Evolutionary conservation across 2,329 filamentous ascomycete genomes (phyloP), one percentile per base, ranked within the genome.

Genomic region (Onygenales sp.): DNA sequence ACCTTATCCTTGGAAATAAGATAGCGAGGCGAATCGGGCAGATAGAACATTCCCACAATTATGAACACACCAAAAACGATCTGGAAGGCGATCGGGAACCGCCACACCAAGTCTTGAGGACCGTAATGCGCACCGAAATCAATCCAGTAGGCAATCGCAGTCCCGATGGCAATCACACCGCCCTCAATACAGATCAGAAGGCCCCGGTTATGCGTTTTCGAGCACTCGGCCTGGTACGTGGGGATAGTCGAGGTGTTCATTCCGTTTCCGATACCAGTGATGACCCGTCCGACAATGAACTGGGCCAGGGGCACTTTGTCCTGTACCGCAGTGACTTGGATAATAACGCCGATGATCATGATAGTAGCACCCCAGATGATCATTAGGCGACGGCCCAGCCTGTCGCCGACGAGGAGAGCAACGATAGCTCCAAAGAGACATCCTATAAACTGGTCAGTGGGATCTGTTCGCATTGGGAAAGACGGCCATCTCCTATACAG

Each of bases 151-250:
- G 72, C 70, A 46, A 76, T 73, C 3, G 73, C 58, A 0, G 69
- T 73, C 9, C 73, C 73, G 48, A 74, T 68, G 2, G 72, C 70
- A 27, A 74, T 71, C 17, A 69, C 62, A 49, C 72, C 74, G 54
- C 70, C 74, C 61, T 72, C 77, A 53, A 81, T 77, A 60, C 77
- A 80, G 56, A 82, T 79, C 45, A 82, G 66, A n/a, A 79, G 72
- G 46, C 79, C 79, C 48, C 78, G 73, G 61, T 79, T 80, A 54
- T 73, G 74, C 0, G 77, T 72, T 49, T 64, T 68, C 4, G 72
- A 72, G 58, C 72, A 75, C 56, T 77, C 74, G 4, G 72, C 69
- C 63, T 76, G 73, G 49, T 74, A 77, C 2, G 69, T 72, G 1
- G 74, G 74, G 27, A 76, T 74, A 0, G 73, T 75, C 2, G 67